phyloP scores from a whole-genome alignment of 1,139 yeast genomes.

The Suhomyces wounanorum region DNA sequence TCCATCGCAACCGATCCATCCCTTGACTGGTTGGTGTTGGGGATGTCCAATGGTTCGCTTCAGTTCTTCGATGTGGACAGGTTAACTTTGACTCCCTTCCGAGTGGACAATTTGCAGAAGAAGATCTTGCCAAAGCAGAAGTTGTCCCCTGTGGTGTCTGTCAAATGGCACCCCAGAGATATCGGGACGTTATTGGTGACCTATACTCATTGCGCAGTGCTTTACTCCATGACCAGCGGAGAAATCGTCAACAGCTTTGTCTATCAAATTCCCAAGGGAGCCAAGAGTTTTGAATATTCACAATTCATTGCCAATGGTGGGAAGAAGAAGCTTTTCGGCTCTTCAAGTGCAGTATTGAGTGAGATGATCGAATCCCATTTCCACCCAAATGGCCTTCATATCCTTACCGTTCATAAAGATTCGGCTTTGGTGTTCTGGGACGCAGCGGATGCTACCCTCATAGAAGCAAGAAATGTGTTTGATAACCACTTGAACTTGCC shows the following conservation, averaged over 20 bases:
- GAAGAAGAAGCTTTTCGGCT: conserved; percentile 45
- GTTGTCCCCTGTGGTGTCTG: conserved; percentile 60
- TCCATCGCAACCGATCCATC: conserved; percentile 80
- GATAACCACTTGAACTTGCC: conserved; percentile 68
- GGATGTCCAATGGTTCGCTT: conserved; percentile 74
- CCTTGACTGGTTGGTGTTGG: conserved; percentile 82
- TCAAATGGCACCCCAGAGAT: conserved; percentile 89
- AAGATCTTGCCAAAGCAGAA: conserved; percentile 49
- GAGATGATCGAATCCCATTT: conserved; percentile 65
- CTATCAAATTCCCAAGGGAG: conserved; percentile 49
- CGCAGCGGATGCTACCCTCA: conserved; percentile 67
- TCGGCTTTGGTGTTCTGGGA: conserved; percentile 94
- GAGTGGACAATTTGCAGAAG: conserved; percentile 74
- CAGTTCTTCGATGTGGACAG: conserved; percentile 85
- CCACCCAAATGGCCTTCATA: conserved; percentile 92
- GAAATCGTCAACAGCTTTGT: conserved; percentile 57
- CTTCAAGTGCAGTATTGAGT: conserved; percentile 48
- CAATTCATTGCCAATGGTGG: conserved; percentile 41
- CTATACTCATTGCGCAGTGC: conserved; percentile 68
- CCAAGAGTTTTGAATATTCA: conserved; percentile 38
- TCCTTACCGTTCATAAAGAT: conserved; percentile 76
- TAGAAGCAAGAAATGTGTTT: conserved; percentile 72
- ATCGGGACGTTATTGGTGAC: conserved; percentile 75
- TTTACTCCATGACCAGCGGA: conserved; percentile 66
- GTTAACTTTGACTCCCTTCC: conserved; percentile 62